A percentile compares a stretch with the other conserved stretches of the same genome.
These are phyloP conservation scores for Biscogniauxia marginata DNA, from an alignment of 2,329 filamentous ascomycete genomes.

Conservation along the genomic window DNA sequence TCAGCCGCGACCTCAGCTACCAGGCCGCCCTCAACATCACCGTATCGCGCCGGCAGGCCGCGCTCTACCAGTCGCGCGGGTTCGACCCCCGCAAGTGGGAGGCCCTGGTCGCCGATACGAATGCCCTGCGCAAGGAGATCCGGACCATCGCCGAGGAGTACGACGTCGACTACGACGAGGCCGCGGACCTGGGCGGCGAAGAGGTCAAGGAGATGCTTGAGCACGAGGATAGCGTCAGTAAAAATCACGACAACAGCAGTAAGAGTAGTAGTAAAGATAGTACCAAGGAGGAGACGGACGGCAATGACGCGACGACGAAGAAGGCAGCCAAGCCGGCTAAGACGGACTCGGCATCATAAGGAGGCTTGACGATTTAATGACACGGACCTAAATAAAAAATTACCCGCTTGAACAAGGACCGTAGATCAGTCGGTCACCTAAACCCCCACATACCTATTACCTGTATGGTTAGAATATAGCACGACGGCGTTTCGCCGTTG, in stretches of 20 bases:
- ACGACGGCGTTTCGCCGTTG: too few relatives aligned
- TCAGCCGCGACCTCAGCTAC: slow-evolving; percentile 87
- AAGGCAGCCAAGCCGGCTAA: too few relatives aligned
- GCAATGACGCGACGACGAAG: slow-evolving; percentile 11
- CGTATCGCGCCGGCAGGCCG: slow-evolving; percentile 72
- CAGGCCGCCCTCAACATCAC: slow-evolving; percentile 84
- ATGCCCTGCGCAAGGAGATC: slow-evolving; percentile 74
- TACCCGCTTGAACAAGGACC: too few relatives aligned
- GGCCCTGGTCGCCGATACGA: slow-evolving; percentile 73
- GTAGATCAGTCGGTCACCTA: too few relatives aligned
- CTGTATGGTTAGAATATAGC: too few relatives aligned
- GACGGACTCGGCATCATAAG: too few relatives aligned
- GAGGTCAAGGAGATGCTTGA: slow-evolving; percentile 59
- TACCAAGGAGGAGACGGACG: slow-evolving; percentile 32
- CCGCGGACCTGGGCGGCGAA: slow-evolving; percentile 67
- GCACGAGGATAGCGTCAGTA: slow-evolving; percentile 46
- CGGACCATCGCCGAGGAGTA: slow-evolving; percentile 80
- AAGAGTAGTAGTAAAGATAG: slow-evolving; percentile 30
- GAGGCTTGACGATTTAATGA: too few relatives aligned
- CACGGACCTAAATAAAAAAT: too few relatives aligned
- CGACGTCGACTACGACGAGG: slow-evolving; percentile 86
- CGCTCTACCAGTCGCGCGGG: slow-evolving; percentile 71
- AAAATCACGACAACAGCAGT: slow-evolving; percentile 40
- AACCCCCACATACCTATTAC: too few relatives aligned
- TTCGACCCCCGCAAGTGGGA: slow-evolving; percentile 81